Conservation (phyloP, 441 rosid species). For the Pelargonium myrrhifolium region DNA sequence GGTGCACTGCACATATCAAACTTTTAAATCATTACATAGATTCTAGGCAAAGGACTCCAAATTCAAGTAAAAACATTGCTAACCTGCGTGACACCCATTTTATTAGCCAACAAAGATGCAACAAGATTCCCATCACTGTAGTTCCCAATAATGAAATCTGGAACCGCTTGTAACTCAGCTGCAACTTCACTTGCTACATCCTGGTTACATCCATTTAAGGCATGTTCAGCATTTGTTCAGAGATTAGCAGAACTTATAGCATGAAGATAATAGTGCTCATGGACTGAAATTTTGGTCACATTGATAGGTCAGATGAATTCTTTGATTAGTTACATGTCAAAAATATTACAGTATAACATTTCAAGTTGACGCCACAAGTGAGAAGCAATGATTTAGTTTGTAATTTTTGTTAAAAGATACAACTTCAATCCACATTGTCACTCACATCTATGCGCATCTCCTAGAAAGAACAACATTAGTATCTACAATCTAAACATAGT, state of each 20-base stretch:
- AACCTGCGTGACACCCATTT: slow-evolving; percentile 90
- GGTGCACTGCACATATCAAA: slow-evolving; percentile 57
- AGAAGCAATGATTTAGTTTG: background rate
- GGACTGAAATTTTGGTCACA: too few relatives aligned
- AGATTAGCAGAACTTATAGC: too few relatives aligned
- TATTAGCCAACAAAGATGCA: slow-evolving; percentile 79
- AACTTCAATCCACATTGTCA: background rate
- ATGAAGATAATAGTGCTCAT: too few relatives aligned
- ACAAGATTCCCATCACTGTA: slow-evolving; percentile 98
- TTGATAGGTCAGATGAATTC: too few relatives aligned
- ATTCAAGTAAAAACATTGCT: slow-evolving; percentile 2
- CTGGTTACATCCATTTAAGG: slow-evolving; percentile 29
- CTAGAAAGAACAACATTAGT: background rate
- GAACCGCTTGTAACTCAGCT: slow-evolving; percentile 68
- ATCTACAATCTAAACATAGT: background rate
- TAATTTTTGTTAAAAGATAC: background rate
- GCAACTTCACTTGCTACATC: slow-evolving; percentile 78
- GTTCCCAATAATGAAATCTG: slow-evolving; percentile 89
- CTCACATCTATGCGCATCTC: background rate
- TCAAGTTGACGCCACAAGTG: background rate
- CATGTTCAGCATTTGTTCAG: background rate
- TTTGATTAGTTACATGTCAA: too few relatives aligned
- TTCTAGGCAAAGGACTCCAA: too few relatives aligned
- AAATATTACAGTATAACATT: too few relatives aligned
- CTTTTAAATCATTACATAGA: background rate